Base-by-base conservation (phyloP, 768 basidiomycete species). In the Leccinellum luteum region DNA sequence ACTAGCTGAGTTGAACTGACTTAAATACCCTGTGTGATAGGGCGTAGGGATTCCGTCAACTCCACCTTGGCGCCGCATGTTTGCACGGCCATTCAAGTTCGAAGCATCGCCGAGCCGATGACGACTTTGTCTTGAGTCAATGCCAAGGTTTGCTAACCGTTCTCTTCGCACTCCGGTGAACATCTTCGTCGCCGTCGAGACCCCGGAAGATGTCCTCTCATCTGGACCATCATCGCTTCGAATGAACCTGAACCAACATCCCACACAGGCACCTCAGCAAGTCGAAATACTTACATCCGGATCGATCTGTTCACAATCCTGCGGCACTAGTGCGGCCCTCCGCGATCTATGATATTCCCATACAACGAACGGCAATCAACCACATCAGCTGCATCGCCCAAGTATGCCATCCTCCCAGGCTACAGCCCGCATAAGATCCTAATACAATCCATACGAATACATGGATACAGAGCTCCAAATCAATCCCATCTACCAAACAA, bases 31-130 rank as follows among this genome's bases (percentile, higher is more conserved):
- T 10, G 8, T 21, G 41, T 47, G 12, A 4, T 38, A 30, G 52
- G 57, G 57, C 15, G 5, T 28, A 47, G 21, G 23, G 32, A 44
- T 41, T 54, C 27, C 17, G 14, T 31, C 50, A 59, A 49, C 53
- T 35, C 62, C 63, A 60, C 60, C 66, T 53, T 67, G 60, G 47
- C 63, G 51, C 66, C 66, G 66, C 66, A 52, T 55, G 54, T 44
- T 43, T 43, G 41, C 47, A 48, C 8, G 41, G 41, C 19, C 12
- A 19, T 43, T 21, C 41, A 12, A 35, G 15, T 35, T 35, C 35
- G 35, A 34, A 3, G 32, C 34, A 34, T 34, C 34, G 15, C 34
- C 34, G 6, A 13, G 5, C 25, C 32, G 32, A 13, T 15, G 14
- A 35, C 15, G 34, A 35, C 38, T 10, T n/a, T 4, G 38, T 41